phyloP scores from a whole-genome alignment of 305 asterid genomes.

The Fraxinus latifolia region DNA sequence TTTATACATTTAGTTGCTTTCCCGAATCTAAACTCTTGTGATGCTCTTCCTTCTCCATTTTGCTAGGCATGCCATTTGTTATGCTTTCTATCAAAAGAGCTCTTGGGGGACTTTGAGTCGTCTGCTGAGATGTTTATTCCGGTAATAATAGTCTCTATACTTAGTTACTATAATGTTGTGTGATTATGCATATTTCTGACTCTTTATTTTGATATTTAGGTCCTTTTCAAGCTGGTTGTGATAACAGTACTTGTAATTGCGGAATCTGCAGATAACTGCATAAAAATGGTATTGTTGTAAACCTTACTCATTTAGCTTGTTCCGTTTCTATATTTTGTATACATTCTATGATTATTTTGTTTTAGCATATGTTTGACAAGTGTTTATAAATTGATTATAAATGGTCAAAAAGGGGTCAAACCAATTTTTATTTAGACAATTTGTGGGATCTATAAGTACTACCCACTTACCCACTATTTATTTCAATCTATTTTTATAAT shows the following conservation, averaged over 20 bases:
- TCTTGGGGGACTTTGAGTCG: slow-evolving; percentile 93
- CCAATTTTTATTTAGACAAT: not conserved
- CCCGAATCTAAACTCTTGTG: slow-evolving; percentile 1
- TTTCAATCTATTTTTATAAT: not conserved
- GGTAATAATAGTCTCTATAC: slow-evolving; percentile 47
- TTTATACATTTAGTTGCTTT: not conserved
- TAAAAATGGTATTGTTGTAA: slow-evolving; percentile 69
- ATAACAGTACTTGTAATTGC: slow-evolving; percentile 98
- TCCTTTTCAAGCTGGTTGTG: slow-evolving; percentile 99
- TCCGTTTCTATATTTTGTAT: not conserved
- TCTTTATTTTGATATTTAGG: slow-evolving; percentile 50
- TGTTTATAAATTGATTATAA: not conserved
- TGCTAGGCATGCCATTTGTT: slow-evolving; percentile 84
- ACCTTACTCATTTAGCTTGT: slow-evolving; percentile 11
- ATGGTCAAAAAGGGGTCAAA: not conserved
- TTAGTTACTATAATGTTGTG: slow-evolving; percentile 13
- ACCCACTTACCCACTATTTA: not conserved
- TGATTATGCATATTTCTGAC: slow-evolving; percentile 38
- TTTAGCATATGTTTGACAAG: slow-evolving; percentile 1
- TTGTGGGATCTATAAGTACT: not conserved
- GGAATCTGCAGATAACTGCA: slow-evolving; percentile 98
- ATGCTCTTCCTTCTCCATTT: slow-evolving; percentile 21
- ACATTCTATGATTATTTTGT: slow-evolving; percentile 14
- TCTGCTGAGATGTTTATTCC: slow-evolving; percentile 98
- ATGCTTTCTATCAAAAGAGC: slow-evolving; percentile 85